Conservation (phyloP, 805 yeast species). For the Kodamaea lidongshanica region DNA sequence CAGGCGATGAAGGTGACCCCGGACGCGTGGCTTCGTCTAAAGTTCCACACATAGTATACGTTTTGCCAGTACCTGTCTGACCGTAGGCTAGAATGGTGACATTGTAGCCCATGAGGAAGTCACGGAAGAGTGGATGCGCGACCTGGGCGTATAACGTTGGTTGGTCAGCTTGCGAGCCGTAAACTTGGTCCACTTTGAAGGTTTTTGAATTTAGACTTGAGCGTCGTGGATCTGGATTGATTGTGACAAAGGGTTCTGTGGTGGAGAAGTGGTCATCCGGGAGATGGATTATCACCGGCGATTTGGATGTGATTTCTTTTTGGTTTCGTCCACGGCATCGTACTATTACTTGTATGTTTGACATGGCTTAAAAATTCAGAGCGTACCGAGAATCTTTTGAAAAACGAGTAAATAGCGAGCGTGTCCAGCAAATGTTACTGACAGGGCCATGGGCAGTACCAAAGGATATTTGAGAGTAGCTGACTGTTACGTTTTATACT, state of each 20-base stretch:
- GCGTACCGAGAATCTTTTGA: no score
- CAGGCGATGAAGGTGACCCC: background rate
- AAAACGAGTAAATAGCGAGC: no score
- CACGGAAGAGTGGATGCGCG: constrained; percentile 67
- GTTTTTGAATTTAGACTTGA: constrained; percentile 36
- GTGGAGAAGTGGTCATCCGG: constrained; percentile 26
- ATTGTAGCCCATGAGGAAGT: constrained; percentile 54
- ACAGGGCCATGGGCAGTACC: no score
- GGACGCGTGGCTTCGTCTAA: constrained; percentile 9
- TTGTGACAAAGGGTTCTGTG: constrained; percentile 17
- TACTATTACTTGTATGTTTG: constrained; percentile 47
- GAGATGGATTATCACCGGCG: constrained; percentile 44
- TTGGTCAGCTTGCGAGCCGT: constrained; percentile 80
- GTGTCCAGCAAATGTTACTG: no score
- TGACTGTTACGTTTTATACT: no score
- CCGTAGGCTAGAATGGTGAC: constrained; percentile 76
- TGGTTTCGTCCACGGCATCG: constrained; percentile 48
- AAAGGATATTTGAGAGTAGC: no score
- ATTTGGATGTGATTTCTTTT: constrained; percentile 38
- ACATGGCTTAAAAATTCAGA: no score
- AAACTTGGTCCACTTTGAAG: constrained; percentile 72
- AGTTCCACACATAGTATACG: constrained; percentile 64
- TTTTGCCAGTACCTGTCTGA: constrained; percentile 88
- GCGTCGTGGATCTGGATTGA: constrained; percentile 16
- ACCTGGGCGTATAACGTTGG: constrained; percentile 56